A percentile compares a stretch with the other conserved stretches of the same genome.
phyloP scores from a whole-genome alignment of 352 stramenopile species.

The Stramenopiles sp. region DNA sequence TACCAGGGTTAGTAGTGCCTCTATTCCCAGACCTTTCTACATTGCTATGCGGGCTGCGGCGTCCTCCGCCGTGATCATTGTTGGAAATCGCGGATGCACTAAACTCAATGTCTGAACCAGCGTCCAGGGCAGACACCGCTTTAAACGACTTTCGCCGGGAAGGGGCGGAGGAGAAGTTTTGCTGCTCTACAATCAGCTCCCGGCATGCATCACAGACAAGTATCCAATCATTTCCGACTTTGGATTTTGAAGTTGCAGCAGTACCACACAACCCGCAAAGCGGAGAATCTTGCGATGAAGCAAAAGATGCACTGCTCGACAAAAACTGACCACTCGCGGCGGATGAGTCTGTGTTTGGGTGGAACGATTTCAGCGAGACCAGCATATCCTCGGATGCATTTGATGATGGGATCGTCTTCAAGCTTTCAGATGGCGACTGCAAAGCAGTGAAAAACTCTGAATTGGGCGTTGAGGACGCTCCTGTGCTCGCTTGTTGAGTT shows the following conservation, averaged over 20 bases:
- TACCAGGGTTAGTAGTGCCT: not conserved
- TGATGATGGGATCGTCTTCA: not conserved
- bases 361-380: not conserved
- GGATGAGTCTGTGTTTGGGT: not conserved
- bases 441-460: not conserved
- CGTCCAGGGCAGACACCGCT: no score
- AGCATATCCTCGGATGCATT: not conserved
- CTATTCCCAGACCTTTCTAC: not conserved
- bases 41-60: not conserved
- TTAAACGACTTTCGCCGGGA: not conserved
- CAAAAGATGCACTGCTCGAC: not conserved
- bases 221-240: slow-evolving; percentile 4
- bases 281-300: not conserved
- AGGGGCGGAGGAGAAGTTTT: not conserved
- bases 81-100: not conserved
- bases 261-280: not conserved
- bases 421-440: not conserved
- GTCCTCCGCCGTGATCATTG: not conserved
- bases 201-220: not conserved
- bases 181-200: not conserved
- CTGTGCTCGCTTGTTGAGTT: not conserved
- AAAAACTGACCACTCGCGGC: not conserved
- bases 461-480: no score
- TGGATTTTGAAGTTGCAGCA: not conserved
- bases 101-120: not conserved